phyloP scores from a whole-genome alignment of 768 basidiomycete genomes.

The Termitomyces sp. region DNA sequence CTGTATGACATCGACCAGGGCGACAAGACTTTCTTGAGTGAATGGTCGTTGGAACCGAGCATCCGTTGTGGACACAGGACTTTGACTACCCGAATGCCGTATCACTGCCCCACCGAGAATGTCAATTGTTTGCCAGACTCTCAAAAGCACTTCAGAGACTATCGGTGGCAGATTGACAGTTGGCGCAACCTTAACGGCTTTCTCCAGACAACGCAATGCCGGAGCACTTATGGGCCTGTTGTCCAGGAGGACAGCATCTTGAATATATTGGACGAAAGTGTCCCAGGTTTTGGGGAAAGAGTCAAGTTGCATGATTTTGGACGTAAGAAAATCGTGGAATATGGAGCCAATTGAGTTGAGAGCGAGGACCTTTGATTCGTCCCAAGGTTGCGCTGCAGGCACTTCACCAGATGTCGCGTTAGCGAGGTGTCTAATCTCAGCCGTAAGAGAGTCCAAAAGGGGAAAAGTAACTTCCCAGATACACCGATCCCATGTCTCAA shows the following conservation, averaged over 20 bases:
- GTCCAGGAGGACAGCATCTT: constrained; percentile 64
- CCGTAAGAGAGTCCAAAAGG: constrained; percentile 65
- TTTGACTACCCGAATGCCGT: constrained; percentile 18
- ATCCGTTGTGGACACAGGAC: constrained; percentile 12
- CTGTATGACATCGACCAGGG: constrained; percentile 69
- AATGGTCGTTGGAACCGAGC: constrained; percentile 37
- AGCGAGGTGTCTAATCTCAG: constrained; percentile 43
- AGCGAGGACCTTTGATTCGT: constrained; percentile 84
- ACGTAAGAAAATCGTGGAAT: constrained; percentile 71
- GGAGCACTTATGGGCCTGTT: constrained; percentile 70
- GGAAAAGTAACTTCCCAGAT: constrained; percentile 92
- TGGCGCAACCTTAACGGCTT: constrained; percentile 59
- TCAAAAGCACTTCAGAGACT: constrained; percentile 43
- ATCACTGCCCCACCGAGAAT: constrained; percentile 54
- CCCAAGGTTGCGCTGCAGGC: constrained; percentile 51
- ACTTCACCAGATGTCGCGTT: constrained; percentile 14
- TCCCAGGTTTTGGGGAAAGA: constrained; percentile 73
- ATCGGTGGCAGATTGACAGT: constrained; percentile 37
- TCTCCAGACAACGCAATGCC: constrained; percentile 81
- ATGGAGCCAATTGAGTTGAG: constrained; percentile 81
- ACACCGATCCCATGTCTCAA: constrained; percentile 84
- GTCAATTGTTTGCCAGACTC: constrained; percentile 68
- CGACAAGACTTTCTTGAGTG: constrained; percentile 84
- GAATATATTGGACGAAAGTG: constrained; percentile 67
- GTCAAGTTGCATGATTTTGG: constrained; percentile 67